Base-by-base conservation (phyloP, 176 grass and related monocot genomes). In the Eremochloa ophiuroides region DNA sequence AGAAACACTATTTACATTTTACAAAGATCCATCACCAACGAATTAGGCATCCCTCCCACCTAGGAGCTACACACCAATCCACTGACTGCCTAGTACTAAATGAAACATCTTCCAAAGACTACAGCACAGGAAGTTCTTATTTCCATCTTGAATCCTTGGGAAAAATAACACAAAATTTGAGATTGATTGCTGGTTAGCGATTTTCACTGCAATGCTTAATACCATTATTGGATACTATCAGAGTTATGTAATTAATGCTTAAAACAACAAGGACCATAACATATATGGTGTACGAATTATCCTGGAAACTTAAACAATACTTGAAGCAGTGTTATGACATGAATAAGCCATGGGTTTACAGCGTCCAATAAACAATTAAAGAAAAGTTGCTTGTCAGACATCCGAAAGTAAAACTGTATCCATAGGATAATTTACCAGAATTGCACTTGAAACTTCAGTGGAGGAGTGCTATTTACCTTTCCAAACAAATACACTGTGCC, bases 401-500 rank as follows among this genome's bases (percentile, higher is more conserved):
- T 23, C 23, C 39, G 16, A 23, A 66, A 30, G 22, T 44, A 79
- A 48, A 56, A 29, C 12, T 69, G 48, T 68, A 30, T 67, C 68
- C 15, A 10, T 64, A 43, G 4, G 11, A 34, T 55, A 18, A 79
- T 55, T 22, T 58, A 53, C 63, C 6, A 71, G 11, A 26, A 77
- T 39, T 62, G 50, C 18, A 73, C 60, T 26, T 18, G 18, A 73
- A 74, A 74, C 20, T 51, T 41, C 14, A 60, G 50, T 44, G 6
- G 26, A 13, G 1, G 15, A 55, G n/a, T 80, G 68, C 15, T 33
- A 56, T 71, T 78, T 81, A 99, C 96, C 93, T 99, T 99, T 51
- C 96, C 96, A 88, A 99, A 95, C 44, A 99, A 79, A 86, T 95
- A 95, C 13, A 93, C 8, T 69, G 90, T 99, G 74, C 96, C 93